phyloP scores from a whole-genome alignment of 129 eudicot species.

The Deinandra increscens region DNA sequence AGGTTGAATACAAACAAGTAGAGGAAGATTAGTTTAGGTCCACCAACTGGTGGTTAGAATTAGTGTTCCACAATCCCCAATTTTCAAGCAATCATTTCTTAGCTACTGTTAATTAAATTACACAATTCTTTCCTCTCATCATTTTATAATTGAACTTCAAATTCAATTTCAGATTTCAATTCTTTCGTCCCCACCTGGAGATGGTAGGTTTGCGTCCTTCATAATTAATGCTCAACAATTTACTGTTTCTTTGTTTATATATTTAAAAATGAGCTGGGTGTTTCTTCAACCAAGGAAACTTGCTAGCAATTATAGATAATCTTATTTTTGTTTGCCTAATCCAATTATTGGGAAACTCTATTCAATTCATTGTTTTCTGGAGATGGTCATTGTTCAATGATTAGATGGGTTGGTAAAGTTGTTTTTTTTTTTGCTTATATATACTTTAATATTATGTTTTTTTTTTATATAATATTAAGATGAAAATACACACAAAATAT shows the following conservation, averaged over 20 bases:
- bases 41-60: constrained; percentile 87
- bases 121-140: no score
- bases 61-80: constrained; percentile 55
- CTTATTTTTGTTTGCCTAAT: constrained; percentile 32
- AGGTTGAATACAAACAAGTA: constrained; percentile 35
- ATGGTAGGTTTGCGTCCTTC: constrained; percentile 40
- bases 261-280: constrained; percentile 16
- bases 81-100: constrained; percentile 47
- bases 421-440: constrained; percentile 33
- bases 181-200: constrained; percentile 41
- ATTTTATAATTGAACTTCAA: no score
- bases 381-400: constrained; percentile 74
- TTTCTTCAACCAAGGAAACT: constrained; percentile 15
- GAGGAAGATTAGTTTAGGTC: constrained; percentile 53
- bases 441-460: constrained; percentile 18
- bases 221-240: constrained; percentile 23
- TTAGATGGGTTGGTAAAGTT: constrained; percentile 56
- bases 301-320: constrained; percentile 4
- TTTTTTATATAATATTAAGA: constrained; percentile 6
- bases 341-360: constrained; percentile 27
- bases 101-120: constrained; percentile 33
- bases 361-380: constrained; percentile 41
- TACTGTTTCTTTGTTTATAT: constrained; percentile 12
- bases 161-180: constrained; percentile 10
- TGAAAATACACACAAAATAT: constrained; percentile 17